These are phyloP conservation scores for Agrocybe praecox DNA, from an alignment of 768 basidiomycete species.

Conservation along the genomic window DNA sequence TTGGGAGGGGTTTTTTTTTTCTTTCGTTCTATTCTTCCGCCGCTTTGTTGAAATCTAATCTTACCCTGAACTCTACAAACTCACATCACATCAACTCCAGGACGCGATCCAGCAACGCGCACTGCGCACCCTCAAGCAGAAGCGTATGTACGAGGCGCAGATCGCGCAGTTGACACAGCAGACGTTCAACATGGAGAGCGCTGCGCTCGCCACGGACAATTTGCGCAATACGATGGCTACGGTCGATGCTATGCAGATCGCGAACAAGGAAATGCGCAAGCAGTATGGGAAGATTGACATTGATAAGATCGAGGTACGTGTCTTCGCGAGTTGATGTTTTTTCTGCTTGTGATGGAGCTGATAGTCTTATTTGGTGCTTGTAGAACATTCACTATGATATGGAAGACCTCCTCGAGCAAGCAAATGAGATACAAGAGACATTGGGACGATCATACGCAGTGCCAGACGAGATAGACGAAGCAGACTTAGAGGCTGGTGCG, in stretches of 20 bases:
- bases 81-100: constrained; percentile 38
- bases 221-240: constrained; percentile 99
- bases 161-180: constrained; percentile 91
- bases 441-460: constrained; percentile 93
- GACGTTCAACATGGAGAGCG: constrained; percentile 98
- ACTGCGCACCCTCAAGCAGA: constrained; percentile 90
- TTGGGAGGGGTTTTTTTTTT: too few species aligned
- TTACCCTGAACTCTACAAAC: too few species aligned
- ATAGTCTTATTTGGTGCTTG: not conserved
- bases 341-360: not conserved
- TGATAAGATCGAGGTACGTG: constrained; percentile 95
- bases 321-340: not conserved
- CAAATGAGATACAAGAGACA: constrained; percentile 96
- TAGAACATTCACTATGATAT: constrained; percentile 97
- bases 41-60: too few species aligned
- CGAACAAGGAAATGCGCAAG: constrained; percentile 95
- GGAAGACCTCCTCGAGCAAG: constrained; percentile 96
- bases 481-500: constrained; percentile 93
- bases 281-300: constrained; percentile 98
- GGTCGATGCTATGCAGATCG: constrained; percentile 92
- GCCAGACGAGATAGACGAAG: constrained; percentile 97
- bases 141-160: constrained; percentile 94
- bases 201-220: constrained; percentile 95
- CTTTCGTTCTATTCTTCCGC: too few species aligned
- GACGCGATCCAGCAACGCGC: constrained; percentile 94